Conservation (phyloP, 108 stramenopile species). For the Cyclostephanos invisitatus region DNA sequence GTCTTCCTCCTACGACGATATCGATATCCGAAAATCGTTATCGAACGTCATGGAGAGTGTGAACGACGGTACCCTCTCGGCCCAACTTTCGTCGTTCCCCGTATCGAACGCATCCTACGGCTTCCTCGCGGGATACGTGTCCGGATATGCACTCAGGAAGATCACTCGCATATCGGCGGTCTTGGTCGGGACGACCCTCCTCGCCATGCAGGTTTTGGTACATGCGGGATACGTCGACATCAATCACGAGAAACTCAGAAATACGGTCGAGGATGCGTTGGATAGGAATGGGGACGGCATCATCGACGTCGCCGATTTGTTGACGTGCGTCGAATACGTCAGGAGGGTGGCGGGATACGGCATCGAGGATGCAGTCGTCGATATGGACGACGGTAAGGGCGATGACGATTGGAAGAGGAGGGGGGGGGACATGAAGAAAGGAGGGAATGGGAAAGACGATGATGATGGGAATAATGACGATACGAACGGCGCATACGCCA, state of each 20-base stretch:
- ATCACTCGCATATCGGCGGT: neutral
- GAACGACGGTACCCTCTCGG: too few species aligned
- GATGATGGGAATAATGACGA: too few species aligned
- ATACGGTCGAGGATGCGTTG: constrained; percentile 38
- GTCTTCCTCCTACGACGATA: too few species aligned
- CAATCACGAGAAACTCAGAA: constrained; percentile 60
- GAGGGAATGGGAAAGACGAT: neutral
- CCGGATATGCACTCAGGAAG: constrained; percentile 6
- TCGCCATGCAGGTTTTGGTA: neutral
- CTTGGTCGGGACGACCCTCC: neutral
- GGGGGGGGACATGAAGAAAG: constrained; percentile 29
- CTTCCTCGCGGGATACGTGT: constrained; percentile 10
- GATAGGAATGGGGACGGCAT: constrained; percentile 46
- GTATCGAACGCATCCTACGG: neutral
- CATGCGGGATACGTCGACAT: constrained; percentile 22
- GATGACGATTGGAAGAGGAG: constrained; percentile 28
- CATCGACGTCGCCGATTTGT: constrained; percentile 39
- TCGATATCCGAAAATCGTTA: too few species aligned
- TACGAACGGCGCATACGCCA: neutral
- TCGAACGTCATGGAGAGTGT: too few species aligned
- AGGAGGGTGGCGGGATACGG: constrained; percentile 43
- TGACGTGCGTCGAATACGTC: constrained; percentile 23
- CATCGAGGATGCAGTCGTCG: constrained; percentile 3
- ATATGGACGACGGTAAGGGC: constrained; percentile 32
- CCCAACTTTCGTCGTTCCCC: neutral